A percentile compares a stretch with the other conserved stretches of the same genome.
phyloP scores from a whole-genome alignment of 23 red algal species.

The Gracilariopsis chorda region DNA sequence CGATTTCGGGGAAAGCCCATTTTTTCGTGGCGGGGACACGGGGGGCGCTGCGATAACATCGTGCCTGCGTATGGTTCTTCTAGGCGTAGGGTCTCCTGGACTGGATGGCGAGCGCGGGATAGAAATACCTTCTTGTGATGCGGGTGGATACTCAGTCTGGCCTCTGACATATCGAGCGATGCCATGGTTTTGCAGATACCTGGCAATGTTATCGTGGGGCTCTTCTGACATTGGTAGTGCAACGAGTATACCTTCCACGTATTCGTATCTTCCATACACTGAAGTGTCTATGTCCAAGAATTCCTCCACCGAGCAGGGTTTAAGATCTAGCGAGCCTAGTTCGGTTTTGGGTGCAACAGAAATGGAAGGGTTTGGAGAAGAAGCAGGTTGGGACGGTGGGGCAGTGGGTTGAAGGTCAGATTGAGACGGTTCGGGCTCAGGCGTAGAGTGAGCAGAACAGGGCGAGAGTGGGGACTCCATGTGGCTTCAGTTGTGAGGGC shows the following conservation, averaged over 20 bases:
- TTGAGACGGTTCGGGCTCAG: neutral
- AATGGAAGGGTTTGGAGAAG: neutral
- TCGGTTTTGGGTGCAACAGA: neutral
- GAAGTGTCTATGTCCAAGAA: neutral
- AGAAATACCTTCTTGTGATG: neutral
- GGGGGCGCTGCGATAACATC: neutral
- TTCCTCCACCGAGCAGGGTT: neutral
- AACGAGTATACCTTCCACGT: slow-evolving; percentile 1
- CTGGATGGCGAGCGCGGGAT: neutral
- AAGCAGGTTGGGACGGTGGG: neutral
- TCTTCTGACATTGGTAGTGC: neutral
- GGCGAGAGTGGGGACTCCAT: neutral
- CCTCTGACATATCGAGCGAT: neutral
- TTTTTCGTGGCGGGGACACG: neutral
- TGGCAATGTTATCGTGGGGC: neutral
- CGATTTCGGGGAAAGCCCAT: neutral
- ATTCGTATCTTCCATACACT: neutral
- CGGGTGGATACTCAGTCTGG: neutral
- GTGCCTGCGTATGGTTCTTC: neutral
- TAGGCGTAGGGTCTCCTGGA: neutral
- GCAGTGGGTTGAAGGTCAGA: neutral
- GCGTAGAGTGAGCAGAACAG: neutral
- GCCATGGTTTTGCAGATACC: neutral
- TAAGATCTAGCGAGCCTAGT: neutral
- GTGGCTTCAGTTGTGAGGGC: too few species aligned